phyloP scores from a whole-genome alignment of 768 basidiomycete genomes.

The Boletus barrowsii region DNA sequence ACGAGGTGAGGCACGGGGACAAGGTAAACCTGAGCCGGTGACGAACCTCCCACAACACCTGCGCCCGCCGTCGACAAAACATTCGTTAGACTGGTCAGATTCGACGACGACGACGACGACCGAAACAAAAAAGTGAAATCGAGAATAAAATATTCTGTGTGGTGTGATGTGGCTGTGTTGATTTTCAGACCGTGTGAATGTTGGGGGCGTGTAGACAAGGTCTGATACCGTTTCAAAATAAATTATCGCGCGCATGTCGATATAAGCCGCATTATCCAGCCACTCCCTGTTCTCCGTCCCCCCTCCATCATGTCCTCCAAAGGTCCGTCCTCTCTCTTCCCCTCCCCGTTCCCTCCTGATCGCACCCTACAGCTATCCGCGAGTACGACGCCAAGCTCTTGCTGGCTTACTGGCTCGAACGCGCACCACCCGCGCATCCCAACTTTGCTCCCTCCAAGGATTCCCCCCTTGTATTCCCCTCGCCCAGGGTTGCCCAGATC shows the following conservation, averaged over 20 bases:
- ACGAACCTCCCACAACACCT: too few relatives aligned
- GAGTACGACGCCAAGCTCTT: constrained; percentile 99
- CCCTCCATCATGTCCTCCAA: constrained; percentile 33
- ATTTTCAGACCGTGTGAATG: constrained; percentile 28
- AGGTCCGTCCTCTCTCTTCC: constrained; percentile 17
- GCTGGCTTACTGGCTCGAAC: constrained; percentile 94
- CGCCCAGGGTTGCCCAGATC: constrained; percentile 81
- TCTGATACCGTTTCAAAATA: constrained; percentile 20
- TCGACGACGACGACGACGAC: too few relatives aligned
- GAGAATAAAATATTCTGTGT: background rate
- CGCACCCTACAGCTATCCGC: constrained; percentile 63
- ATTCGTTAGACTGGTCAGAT: too few relatives aligned
- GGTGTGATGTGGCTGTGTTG: constrained; percentile 28
- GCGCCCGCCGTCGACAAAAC: too few relatives aligned
- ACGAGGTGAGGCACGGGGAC: constrained; percentile 10
- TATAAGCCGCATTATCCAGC: constrained; percentile 14
- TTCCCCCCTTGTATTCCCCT: constrained; percentile 50
- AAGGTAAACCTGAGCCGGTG: too few relatives aligned
- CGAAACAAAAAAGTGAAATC: background rate
- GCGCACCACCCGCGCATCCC: constrained; percentile 76
- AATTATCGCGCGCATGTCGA: constrained; percentile 14
- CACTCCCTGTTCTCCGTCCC: background rate
- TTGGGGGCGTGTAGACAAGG: constrained; percentile 27
- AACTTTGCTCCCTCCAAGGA: constrained; percentile 47
- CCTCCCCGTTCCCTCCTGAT: constrained; percentile 1